Conservation (phyloP, 768 basidiomycete species). For the Rhodocollybia butyracea region DNA sequence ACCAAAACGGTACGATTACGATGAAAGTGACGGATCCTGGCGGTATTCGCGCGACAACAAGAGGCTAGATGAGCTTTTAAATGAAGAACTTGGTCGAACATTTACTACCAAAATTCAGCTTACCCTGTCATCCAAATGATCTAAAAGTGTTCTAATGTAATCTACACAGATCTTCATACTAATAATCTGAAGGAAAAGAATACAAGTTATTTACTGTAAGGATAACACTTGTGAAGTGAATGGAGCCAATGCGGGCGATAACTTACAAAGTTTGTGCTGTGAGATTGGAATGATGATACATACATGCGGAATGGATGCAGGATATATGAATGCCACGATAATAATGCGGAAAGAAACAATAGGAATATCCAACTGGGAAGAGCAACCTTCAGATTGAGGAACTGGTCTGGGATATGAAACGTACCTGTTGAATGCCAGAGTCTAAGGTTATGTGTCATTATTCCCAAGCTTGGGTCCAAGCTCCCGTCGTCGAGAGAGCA, state of each 20-base stretch:
- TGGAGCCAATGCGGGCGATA: too few species aligned
- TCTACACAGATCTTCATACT: background rate
- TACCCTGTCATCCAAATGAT: background rate
- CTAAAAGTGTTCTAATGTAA: too few species aligned
- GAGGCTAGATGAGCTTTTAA: conserved; percentile 59
- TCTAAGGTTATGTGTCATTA: background rate
- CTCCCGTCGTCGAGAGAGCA: conserved; percentile 57
- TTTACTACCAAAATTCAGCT: conserved; percentile 29
- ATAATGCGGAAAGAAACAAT: too few species aligned
- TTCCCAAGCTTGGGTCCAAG: conserved; percentile 12
- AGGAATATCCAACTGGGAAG: too few species aligned
- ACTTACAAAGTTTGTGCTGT: too few species aligned
- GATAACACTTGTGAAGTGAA: too few species aligned
- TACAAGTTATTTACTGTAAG: background rate
- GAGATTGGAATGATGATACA: too few species aligned
- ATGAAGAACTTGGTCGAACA: conserved; percentile 57
- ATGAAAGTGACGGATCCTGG: conserved; percentile 57
- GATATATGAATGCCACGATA: too few species aligned
- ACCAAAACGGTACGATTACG: conserved; percentile 89
- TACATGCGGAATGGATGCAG: too few species aligned
- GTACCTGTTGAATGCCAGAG: background rate
- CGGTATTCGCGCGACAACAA: conserved; percentile 68
- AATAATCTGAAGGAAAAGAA: background rate
- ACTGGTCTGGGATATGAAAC: too few species aligned
- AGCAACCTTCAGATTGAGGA: too few species aligned